Evolutionary conservation across 164 flowering plant genomes (phyloP).

Genomic region (Hamamelis virginiana): DNA sequence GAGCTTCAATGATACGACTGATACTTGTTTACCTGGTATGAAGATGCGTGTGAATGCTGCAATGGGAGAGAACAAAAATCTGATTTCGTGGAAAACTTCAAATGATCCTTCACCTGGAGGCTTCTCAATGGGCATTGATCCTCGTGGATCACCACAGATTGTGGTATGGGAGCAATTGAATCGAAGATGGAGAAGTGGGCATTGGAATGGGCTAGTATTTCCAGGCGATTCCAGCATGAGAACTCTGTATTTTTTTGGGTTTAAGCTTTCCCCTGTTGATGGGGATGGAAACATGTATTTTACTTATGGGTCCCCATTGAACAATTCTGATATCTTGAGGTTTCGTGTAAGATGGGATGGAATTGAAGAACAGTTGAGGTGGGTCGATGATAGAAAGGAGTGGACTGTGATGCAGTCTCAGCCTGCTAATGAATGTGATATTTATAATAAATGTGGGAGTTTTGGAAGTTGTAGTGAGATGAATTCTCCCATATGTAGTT

Average conservation of each 20-base stretch:
- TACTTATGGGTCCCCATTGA: conserved; percentile 31
- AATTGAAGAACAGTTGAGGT: conserved; percentile 35
- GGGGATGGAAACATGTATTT: conserved; percentile 29
- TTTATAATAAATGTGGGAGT: conserved; percentile 56
- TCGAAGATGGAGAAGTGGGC: conserved; percentile 64
- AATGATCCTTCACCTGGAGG: conserved; percentile 55
- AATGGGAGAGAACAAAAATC: conserved; percentile 22
- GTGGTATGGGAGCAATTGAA: conserved; percentile 39
- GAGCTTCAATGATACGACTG: conserved; percentile 55
- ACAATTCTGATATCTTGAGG: conserved; percentile 25
- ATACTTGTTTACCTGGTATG: conserved; percentile 60
- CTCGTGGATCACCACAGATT: conserved; percentile 46
- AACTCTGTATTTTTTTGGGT: conserved; percentile 33
- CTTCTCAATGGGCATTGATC: conserved; percentile 43
- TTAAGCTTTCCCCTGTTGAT: conserved; percentile 23
- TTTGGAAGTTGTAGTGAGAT: conserved; percentile 40
- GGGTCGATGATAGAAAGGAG: conserved; percentile 24
- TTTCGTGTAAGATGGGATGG: conserved; percentile 45
- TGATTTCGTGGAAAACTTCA: conserved; percentile 49
- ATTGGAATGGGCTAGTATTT: conserved; percentile 44
- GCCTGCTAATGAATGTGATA: conserved; percentile 46
- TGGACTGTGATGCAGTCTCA: conserved; percentile 38
- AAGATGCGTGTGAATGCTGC: conserved; percentile 21
- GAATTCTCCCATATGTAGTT: conserved; percentile 32
- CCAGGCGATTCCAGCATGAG: conserved; percentile 42